Conservation (phyloP, 768 basidiomycete genomes). For the Auricularia heimuer region DNA sequence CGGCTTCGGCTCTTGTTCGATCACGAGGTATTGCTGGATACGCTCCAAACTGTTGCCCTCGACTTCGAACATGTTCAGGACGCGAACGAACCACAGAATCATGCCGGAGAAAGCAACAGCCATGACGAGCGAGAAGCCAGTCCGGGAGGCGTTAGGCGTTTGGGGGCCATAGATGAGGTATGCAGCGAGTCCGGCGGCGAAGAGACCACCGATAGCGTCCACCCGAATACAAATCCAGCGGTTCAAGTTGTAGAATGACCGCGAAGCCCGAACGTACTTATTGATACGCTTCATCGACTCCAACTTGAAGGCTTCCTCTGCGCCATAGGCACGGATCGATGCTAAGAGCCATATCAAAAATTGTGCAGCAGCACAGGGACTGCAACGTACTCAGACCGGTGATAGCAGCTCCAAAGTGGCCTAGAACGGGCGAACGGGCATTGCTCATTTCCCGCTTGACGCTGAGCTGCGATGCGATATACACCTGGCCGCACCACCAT, state of each 20-base stretch:
- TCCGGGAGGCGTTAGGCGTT: conserved; percentile 30
- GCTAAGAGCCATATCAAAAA: conserved; percentile 13
- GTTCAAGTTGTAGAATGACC: conserved; percentile 45
- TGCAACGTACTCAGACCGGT: conserved; percentile 35
- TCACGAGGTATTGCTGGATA: conserved; percentile 44
- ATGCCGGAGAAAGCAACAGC: conserved; percentile 46
- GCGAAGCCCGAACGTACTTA: conserved; percentile 35
- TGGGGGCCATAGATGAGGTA: conserved; percentile 43
- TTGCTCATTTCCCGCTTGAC: conserved; percentile 50
- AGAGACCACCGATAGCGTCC: conserved; percentile 49
- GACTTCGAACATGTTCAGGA: conserved; percentile 37
- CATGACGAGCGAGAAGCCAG: conserved; percentile 32
- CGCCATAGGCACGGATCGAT: conserved; percentile 57
- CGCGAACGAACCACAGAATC: conserved; percentile 22
- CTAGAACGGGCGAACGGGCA: conserved; percentile 37
- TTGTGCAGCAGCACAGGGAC: not conserved
- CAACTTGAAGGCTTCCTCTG: conserved; percentile 36
- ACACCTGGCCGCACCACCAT: conserved; percentile 36
- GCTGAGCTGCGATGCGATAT: conserved; percentile 45
- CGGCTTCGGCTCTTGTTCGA: conserved; percentile 43
- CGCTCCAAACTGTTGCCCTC: conserved; percentile 38
- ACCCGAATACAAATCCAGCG: conserved; percentile 44
- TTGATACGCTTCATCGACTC: conserved; percentile 45
- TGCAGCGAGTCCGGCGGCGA: conserved; percentile 43
- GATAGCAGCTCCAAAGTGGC: conserved; percentile 47